Evolutionary conservation across 768 basidiomycete species (phyloP).

Genomic region (Termitomyces sp.): DNA sequence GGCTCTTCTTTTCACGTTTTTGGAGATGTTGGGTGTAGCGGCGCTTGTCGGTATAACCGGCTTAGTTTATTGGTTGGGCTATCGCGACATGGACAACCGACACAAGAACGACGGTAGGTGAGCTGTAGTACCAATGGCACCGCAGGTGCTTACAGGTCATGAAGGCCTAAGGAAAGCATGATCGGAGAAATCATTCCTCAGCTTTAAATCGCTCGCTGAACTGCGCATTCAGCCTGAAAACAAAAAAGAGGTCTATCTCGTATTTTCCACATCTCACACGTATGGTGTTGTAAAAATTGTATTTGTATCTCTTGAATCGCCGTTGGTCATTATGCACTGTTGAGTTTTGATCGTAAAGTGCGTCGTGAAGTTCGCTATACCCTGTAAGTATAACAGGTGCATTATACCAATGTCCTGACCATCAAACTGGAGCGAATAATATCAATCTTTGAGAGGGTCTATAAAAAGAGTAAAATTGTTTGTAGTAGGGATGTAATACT

Average conservation of each 20-base stretch:
- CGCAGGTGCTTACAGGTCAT: conserved; percentile 5
- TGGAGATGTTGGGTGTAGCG: conserved; percentile 12
- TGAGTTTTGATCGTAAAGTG: no score
- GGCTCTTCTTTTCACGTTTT: not conserved
- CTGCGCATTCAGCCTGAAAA: not conserved
- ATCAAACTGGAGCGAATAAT: no score
- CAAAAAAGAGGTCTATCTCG: not conserved
- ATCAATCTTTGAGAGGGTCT: no score
- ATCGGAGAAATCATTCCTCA: conserved; percentile 16
- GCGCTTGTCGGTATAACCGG: conserved; percentile 14
- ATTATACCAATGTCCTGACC: no score
- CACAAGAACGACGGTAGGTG: conserved; percentile 18
- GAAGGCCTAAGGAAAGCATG: conserved; percentile 11
- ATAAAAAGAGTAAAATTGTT: no score
- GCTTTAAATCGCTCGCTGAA: conserved; percentile 5
- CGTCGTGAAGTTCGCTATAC: no score
- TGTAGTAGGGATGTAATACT: no score
- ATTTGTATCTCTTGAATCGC: not conserved
- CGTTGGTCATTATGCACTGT: no score
- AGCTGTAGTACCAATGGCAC: not conserved
- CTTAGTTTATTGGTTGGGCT: conserved; percentile 17
- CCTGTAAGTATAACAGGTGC: no score
- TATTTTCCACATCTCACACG: not conserved
- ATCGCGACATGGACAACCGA: conserved; percentile 18
- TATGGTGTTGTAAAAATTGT: not conserved